Base-by-base conservation (phyloP, 176 grass and related monocot genomes). In the Bromus sterilis region DNA sequence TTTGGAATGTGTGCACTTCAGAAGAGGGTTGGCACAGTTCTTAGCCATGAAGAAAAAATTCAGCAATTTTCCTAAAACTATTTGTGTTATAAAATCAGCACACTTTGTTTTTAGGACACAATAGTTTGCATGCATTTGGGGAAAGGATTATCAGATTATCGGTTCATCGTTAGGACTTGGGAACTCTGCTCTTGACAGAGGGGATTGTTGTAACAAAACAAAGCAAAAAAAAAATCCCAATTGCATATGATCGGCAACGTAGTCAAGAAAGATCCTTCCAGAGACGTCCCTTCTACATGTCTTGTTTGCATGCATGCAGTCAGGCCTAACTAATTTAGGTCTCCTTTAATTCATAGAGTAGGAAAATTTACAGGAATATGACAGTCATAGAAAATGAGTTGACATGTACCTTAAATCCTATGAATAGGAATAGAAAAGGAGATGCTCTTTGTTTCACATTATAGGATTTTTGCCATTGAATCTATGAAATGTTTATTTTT, bases 251-350 rank as follows among this genome's bases (percentile, higher is more conserved):
- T 59, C 48, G 29, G 3, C 12, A 34, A 12, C 39, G 13, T 75
- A 46, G 21, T 14, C 41, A 43, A 56, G 1, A 66, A 43, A 56
- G 1, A 66, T 43, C 3, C 14, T 13, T 7, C 0, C 25, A 25
- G 15, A 74, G 56, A 26, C 16, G 18, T 57, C 29, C 1, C 56
- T 36, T 56, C 79, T 28, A 43, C 26, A 13, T 63, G 41, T 1
- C 63, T 31, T 53, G 25, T 74, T 16, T 66, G 30, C 55, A 78
- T 63, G 75, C 56, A 83, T 66, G 66, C 46, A 63, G n/a, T n/a
- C n/a, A n/a, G 73, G 11, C 25, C 35, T 20, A 28, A 18, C 44
- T 4, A 67, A 2, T 36, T 2, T 18, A 55, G n/a, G n/a, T n/a
- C n/a, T n/a, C n/a, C n/a, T n/a, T n/a, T n/a, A n/a, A n/a, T n/a